Evolutionary conservation across 495 filamentous ascomycete genomes (phyloP), one percentile per base, ranked within the genome.

Genomic region (Cenococcum geophilum): DNA sequence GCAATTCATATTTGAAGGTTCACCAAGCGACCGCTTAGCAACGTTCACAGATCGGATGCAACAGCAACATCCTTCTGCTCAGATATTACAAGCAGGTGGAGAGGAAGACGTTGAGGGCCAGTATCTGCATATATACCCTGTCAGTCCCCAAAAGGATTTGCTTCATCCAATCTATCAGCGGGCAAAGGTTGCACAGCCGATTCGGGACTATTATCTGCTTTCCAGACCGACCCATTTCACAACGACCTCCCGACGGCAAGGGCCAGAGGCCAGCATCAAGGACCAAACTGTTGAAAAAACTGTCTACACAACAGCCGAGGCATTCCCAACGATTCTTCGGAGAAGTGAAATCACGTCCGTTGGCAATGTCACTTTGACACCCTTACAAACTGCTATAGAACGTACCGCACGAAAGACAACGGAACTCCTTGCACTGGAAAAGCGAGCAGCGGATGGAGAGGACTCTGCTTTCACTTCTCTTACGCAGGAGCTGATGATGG

Each of bases 31-130:
- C 70, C 84, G 86, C 16, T 83, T 88, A 58, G 80, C 85, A 1
- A 83, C 82, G 9, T 97, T 99, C 71, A 89, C 89, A 22, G 92
- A 99, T 72, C 86, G 89, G 45, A 87, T 97, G 83, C 91, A 93
- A 66, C 85, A 91, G 74, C 86, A 92, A 68, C 89, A 97, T 68
- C 93, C 93, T 6, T 78, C 85, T 1, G 95, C 95, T 0, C 88
- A 92, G 72, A 86, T 97, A 60, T 75, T 93, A 51, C 81, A 82
- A 4, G 80, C 82, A 52, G 83, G 83, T 8, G 82, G 88, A 20
- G 79, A 86, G 11, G 85, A 92, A 47, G 89, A 93, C 69, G 80
- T 88, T 23, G 95, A 99, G 76, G 93, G 95, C 27, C 93, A 99
- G 73, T 97, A 86, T 75, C 74, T 98, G 21, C 88, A 92, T 52